Evolutionary conservation across 768 basidiomycete genomes (phyloP), one percentile per base, ranked within the genome.

Genomic region (Suillus subluteus): DNA sequence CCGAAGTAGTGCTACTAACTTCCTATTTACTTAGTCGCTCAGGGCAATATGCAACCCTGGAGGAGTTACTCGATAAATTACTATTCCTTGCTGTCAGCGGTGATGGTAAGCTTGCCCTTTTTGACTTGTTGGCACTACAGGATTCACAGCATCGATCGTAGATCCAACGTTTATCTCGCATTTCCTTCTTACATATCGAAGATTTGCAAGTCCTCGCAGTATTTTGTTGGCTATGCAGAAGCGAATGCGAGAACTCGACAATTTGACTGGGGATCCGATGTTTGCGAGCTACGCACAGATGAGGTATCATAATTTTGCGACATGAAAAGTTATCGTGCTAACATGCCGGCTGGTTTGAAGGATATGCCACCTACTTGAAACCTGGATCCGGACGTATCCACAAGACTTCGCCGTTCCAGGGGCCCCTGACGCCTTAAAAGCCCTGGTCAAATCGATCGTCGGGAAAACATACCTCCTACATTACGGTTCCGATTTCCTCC

Each of bases 201-300:
- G 92, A 66, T 96, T 95, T 74, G 86, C 92, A 46, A 90, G 85
- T 41, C 93, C 94, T 9, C 87, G 94, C 50, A 89, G 84, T 66
- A 80, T 96, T 21, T 81, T 96, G n/a, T 81, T 94, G 55, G 90
- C 92, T 6, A 93, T 96, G 90, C 91, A 94, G 76, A 91, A 93
- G 73, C 88, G 92, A 58, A 90, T 95, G 86, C 87, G 91, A 41
- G 87, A 90, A 69, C 80, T 95, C 16, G 90, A 91, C 72, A 85
- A 86, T 63, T 86, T 89, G 21, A 84, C 86, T 15, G 87, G 87
- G 8, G 92, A 95, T 79, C 90, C 91, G 1, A 90, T 94, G 87
- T 91, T 95, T 77, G 91, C 92, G 9, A 91, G 89, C 71, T 95
- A 90, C 77, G 92, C 91, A 8, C 94, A 95, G 75, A 93, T 95